Evolutionary conservation across 192 early-diverging fungal genomes (phyloP).

Genomic region (Backusella parvicylindrica): DNA sequence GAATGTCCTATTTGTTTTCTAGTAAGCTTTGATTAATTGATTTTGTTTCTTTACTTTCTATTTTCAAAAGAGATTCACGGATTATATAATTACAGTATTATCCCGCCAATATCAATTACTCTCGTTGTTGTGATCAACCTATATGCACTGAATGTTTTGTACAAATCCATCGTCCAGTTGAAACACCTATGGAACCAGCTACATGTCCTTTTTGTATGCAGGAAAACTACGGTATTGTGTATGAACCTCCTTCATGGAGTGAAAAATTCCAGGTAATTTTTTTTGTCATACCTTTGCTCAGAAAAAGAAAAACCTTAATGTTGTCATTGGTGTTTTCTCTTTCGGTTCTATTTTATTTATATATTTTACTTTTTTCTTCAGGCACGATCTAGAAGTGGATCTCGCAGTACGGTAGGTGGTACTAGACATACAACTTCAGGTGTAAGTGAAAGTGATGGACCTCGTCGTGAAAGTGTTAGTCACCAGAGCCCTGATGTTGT

Average conservation of each 20-base stretch:
- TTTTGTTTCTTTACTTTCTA: background rate
- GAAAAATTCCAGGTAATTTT: constrained; percentile 12
- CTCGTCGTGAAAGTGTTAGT: constrained; percentile 46
- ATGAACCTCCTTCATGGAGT: constrained; percentile 36
- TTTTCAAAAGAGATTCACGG: too few relatives aligned
- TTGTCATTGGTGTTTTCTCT: background rate
- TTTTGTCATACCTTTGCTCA: background rate
- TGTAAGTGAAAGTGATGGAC: constrained; percentile 5
- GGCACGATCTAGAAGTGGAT: constrained; percentile 11
- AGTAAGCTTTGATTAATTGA: constrained; percentile 41
- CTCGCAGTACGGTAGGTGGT: constrained; percentile 3
- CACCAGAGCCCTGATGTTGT: constrained; percentile 62
- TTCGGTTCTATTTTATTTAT: too few relatives aligned
- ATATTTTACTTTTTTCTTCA: background rate
- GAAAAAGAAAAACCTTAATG: background rate
- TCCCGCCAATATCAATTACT: constrained; percentile 88
- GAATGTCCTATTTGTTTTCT: constrained; percentile 97
- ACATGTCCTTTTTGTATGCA: constrained; percentile 88
- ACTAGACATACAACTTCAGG: constrained; percentile 34
- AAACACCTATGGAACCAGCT: constrained; percentile 60
- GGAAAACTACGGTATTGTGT: constrained; percentile 80
- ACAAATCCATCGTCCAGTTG: constrained; percentile 86
- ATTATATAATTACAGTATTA: constrained; percentile 65
- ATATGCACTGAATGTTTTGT: constrained; percentile 98
- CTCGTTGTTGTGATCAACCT: constrained; percentile 91